A percentile compares a stretch with the other conserved stretches of the same genome.
Evolutionary conservation across 768 basidiomycete species (phyloP).

Genomic region (Gloeopeniophorella convolvens): DNA sequence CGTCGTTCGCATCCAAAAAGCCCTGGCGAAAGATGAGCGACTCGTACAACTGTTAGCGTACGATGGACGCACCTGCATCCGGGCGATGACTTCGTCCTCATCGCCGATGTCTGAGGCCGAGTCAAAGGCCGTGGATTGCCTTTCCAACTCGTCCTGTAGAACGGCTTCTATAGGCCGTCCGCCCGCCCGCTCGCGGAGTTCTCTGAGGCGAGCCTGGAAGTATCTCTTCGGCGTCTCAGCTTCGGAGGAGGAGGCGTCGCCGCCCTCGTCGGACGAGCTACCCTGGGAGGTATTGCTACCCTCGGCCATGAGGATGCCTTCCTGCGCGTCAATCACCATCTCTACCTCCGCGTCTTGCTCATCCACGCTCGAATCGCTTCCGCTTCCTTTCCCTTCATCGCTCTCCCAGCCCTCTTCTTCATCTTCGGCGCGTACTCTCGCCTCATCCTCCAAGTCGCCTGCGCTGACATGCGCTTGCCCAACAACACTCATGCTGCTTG

Average conservation of each 20-base stretch:
- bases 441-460: constrained; percentile 58
- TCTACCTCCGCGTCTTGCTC: constrained; percentile 20
- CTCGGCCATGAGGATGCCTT: constrained; percentile 1
- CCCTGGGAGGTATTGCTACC: not conserved
- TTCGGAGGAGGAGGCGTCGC: constrained; percentile 32
- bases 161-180: constrained; percentile 18
- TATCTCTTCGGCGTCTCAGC: constrained; percentile 30
- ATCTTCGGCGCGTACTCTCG: constrained; percentile 43
- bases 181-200: constrained; percentile 26
- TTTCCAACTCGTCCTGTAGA: constrained; percentile 17
- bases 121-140: not conserved
- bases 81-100: constrained; percentile 31
- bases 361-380: constrained; percentile 20
- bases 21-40: constrained; percentile 2
- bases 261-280: constrained; percentile 19
- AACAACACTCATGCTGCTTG: constrained; percentile 41
- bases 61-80: constrained; percentile 17
- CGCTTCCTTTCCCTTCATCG: constrained; percentile 31
- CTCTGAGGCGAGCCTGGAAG: constrained; percentile 33
- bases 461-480: constrained; percentile 49
- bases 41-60: constrained; percentile 10
- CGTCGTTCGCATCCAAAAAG: constrained; percentile 48
- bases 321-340: constrained; percentile 17
- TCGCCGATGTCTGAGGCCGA: constrained; percentile 17
- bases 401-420: constrained; percentile 31